A percentile compares a stretch with the other conserved stretches of the same genome.
phyloP scores from a whole-genome alignment of 345 rosid genomes.

The Microcos paniculata region DNA sequence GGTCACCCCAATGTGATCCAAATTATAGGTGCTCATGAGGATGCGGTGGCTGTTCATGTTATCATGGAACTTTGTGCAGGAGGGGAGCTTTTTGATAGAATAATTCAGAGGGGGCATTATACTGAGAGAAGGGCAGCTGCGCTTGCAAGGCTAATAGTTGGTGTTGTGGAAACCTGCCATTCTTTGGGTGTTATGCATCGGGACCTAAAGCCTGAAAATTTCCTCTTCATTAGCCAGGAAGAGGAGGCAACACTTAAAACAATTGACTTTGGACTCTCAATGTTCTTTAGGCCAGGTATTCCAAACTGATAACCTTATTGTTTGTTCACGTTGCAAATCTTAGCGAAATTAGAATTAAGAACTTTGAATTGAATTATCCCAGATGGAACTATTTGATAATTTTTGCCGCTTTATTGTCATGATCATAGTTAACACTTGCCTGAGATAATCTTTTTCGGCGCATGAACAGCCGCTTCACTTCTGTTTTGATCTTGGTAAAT shows the following conservation, averaged over 20 bases:
- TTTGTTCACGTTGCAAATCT: neutral
- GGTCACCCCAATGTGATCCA: constrained; percentile 88
- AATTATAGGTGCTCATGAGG: constrained; percentile 85
- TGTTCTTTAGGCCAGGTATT: constrained; percentile 89
- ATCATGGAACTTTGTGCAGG: constrained; percentile 96
- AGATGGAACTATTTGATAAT: neutral
- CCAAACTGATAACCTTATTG: neutral
- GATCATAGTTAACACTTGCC: neutral
- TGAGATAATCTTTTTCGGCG: neutral
- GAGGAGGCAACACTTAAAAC: constrained; percentile 82
- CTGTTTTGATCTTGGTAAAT: neutral
- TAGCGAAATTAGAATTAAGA: neutral
- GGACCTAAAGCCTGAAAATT: constrained; percentile 97
- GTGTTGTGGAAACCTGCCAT: constrained; percentile 90
- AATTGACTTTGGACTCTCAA: constrained; percentile 92
- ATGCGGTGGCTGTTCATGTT: constrained; percentile 82
- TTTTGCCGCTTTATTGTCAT: neutral
- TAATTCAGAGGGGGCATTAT: constrained; percentile 87
- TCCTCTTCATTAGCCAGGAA: constrained; percentile 62
- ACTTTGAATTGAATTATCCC: neutral
- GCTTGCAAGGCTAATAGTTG: constrained; percentile 73
- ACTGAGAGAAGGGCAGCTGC: constrained; percentile 84
- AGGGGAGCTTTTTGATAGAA: constrained; percentile 93
- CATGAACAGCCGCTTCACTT: neutral
- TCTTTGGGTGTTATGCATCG: constrained; percentile 97